Evolutionary conservation across 2,329 filamentous ascomycete genomes (phyloP), one percentile per base, ranked within the genome.

Genomic region (Fusarium sp.): DNA sequence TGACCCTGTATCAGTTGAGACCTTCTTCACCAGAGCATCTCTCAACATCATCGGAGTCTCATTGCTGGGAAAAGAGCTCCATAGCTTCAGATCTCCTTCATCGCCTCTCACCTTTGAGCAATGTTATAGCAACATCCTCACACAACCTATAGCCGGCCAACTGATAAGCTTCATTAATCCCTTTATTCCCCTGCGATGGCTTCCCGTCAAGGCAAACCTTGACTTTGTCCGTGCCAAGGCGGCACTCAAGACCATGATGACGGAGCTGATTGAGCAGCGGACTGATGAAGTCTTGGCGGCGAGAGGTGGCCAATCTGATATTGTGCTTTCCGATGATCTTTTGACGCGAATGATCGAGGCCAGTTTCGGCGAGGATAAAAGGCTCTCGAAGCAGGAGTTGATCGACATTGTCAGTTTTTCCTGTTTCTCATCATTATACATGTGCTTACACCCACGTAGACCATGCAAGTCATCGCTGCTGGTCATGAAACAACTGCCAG

Each of bases 341-440:
- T 48, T 74, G 52, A 74, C 71, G 0, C 73, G 71, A 1, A 74
- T 72, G 64, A 72, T 74, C 2, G 64, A 68, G 18, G 64, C 70
- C 0, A 73, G 70, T 7, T 34, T 63, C 9, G n/a, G 11, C 1
- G 70, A 72, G 16, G 52, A 60, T 2, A 56, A 66, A 25, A 74
- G 20, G 2, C 16, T 74, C 7, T 69, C 64, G 5, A 54, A 61
- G 13, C 50, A 74, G n/a, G 72, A 74, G 20, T 10, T 74, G 14
- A 72, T 72, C 6, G 72, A 74, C 6, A 52, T 74, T 5, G 72
- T 74, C 25, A 32, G 72, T 9, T 3, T 2, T 1, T 1, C 20
- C 1, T 14, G 1, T 30, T 23, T 5, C 30, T 27, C 30, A 18
- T n/a, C 7, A n/a, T 13, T 58, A 16, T 59, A 4, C n/a, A 32